Conservation (phyloP, 179 eudicot genomes). For the Pouteria campechiana region DNA sequence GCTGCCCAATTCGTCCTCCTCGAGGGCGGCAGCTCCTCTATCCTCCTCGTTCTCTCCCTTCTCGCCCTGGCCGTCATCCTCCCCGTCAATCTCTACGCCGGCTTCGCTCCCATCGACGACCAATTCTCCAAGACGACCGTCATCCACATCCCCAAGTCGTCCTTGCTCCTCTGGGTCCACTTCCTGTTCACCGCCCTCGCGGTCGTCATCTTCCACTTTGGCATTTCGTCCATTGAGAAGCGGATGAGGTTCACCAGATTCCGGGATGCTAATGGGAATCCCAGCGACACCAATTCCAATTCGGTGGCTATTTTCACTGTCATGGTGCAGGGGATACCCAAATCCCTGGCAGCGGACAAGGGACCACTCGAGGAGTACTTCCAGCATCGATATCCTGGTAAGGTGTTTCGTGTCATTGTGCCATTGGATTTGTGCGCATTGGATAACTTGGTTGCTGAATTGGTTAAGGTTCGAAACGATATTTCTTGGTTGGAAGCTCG, state of each 20-base stretch:
- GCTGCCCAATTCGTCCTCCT: conserved; percentile 82
- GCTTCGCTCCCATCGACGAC: conserved; percentile 51
- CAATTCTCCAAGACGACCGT: conserved; percentile 78
- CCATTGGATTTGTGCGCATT: conserved; percentile 89
- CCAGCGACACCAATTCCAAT: conserved; percentile 40
- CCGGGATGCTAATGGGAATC: conserved; percentile 70
- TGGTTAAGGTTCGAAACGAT: conserved; percentile 68
- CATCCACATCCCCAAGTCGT: conserved; percentile 49
- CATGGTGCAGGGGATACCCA: conserved; percentile 78
- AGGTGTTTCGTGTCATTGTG: conserved; percentile 58
- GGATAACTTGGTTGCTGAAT: conserved; percentile 71
- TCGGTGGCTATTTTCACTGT: conserved; percentile 66
- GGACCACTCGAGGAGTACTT: conserved; percentile 69
- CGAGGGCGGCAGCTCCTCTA: conserved; percentile 68
- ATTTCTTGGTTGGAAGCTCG: conserved; percentile 49
- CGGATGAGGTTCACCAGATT: conserved; percentile 64
- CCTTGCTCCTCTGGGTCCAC: conserved; percentile 67
- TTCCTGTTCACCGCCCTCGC: conserved; percentile 38
- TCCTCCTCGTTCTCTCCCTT: conserved; percentile 35
- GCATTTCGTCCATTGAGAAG: conserved; percentile 45
- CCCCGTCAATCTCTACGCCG: conserved; percentile 64
- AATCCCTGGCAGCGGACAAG: conserved; percentile 47
- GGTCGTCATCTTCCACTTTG: conserved; percentile 53
- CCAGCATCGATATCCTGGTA: conserved; percentile 64
- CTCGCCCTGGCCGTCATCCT: conserved; percentile 32